Evolutionary conservation across 805 yeast species (phyloP).

Genomic region (Candida glaebosa): DNA sequence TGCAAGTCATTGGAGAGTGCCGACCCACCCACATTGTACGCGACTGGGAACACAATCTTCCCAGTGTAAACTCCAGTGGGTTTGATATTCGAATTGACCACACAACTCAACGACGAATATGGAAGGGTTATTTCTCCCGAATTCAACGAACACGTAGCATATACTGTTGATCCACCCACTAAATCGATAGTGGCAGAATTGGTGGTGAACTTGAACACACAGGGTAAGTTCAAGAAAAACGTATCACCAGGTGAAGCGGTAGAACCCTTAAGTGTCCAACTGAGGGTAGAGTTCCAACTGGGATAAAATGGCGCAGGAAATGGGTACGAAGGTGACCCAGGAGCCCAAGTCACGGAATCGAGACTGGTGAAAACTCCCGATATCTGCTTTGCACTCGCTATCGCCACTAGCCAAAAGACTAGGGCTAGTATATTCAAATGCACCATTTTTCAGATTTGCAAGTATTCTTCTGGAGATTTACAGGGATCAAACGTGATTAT

Average conservation of each 20-base stretch:
- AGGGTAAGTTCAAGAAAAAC: constrained; percentile 22
- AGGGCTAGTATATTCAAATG: too few relatives aligned
- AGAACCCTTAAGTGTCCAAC: constrained; percentile 18
- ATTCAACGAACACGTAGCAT: constrained; percentile 14
- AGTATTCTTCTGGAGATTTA: too few relatives aligned
- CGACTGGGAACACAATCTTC: background rate
- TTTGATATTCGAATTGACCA: background rate
- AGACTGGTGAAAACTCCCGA: constrained; percentile 2
- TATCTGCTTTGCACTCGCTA: background rate
- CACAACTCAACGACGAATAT: constrained; percentile 9
- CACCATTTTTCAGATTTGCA: too few relatives aligned
- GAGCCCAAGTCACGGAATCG: background rate
- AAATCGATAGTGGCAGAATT: constrained; percentile 11
- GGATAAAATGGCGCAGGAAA: constrained; percentile 6
- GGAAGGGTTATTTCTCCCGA: constrained; percentile 7
- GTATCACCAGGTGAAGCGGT: constrained; percentile 22
- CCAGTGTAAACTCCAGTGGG: background rate
- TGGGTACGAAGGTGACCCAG: constrained; percentile 7
- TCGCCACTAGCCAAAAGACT: too few relatives aligned
- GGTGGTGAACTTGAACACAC: constrained; percentile 23
- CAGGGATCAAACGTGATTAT: too few relatives aligned
- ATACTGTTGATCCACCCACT: constrained; percentile 10
- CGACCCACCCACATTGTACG: background rate
- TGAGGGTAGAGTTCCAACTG: constrained; percentile 17
- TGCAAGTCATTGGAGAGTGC: background rate